Conservation (phyloP, 2,329 filamentous ascomycete species). For the Xylaria polymorpha region DNA sequence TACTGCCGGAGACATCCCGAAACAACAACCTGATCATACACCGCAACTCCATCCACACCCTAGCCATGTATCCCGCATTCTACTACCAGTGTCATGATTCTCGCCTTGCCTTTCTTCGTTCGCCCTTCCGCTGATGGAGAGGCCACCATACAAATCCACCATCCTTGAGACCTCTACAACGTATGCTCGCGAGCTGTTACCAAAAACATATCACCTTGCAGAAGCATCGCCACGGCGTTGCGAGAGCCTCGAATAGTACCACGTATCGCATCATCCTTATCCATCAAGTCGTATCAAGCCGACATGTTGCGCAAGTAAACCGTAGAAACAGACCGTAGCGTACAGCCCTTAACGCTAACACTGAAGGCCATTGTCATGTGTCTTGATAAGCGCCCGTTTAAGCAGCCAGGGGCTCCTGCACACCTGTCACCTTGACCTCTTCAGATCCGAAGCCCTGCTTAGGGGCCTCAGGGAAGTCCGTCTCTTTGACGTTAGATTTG, state of each 20-base stretch:
- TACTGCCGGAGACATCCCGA: constrained; percentile 22
- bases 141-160: neutral
- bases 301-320: constrained; percentile 39
- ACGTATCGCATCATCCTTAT: constrained; percentile 43
- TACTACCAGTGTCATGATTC: constrained; percentile 15
- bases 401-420: constrained; percentile 50
- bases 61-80: constrained; percentile 28
- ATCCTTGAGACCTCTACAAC: constrained; percentile 4
- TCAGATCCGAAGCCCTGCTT: constrained; percentile 53
- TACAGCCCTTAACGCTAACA: constrained; percentile 36
- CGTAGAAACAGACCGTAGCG: constrained; percentile 32
- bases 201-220: constrained; percentile 33
- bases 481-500: constrained; percentile 51
- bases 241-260: constrained; percentile 35
- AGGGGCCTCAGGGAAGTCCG: constrained; percentile 62
- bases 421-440: constrained; percentile 40
- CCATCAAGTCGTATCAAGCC: constrained; percentile 45
- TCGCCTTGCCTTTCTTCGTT: constrained; percentile 20
- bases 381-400: constrained; percentile 41
- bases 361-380: constrained; percentile 9
- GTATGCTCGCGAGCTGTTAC: constrained; percentile 24
- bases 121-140: neutral
- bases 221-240: constrained; percentile 22
- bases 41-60: constrained; percentile 28
- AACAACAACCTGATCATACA: constrained; percentile 35